Base-by-base conservation (phyloP, 352 stramenopile genomes). In the Globisporangium uncinulatum region DNA sequence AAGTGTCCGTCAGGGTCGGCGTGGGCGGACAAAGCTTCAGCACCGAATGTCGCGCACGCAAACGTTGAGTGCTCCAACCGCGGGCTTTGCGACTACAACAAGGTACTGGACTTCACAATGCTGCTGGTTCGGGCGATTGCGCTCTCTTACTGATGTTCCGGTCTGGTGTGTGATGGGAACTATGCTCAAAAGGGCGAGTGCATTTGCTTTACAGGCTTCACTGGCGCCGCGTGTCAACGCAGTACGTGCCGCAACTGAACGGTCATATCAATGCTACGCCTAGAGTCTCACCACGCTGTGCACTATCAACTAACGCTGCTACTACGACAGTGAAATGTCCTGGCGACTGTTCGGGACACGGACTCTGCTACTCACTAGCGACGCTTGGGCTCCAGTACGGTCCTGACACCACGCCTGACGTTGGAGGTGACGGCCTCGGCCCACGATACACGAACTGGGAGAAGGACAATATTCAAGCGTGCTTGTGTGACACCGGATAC, bases 391-490 rank as follows among this genome's bases (percentile, higher is more conserved):
- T 81, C 10, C 49, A 75, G 46, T 86, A 87, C 41, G 76, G 79
- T 0, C 70, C 76, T 3, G 66, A 79, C 24, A 69, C 74, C 0
- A 32, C 67, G 3, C 64, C 76, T 44, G 59, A 64, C 1, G 47
- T 71, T 6, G 73, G 45, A 39, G 71, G 73, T 9, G 65, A 76
- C 20, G 80, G 79, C 4, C 41, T 77, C 13, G 83, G 76, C 1
- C 78, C 71, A 4, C 62, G 59, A 36, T 96, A 96, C 57, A 69
- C 69, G 0, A 96, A 96, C 65, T 96, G 87, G 87, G 87, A 96
- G 54, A 89, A 81, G 31, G 67, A 91, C 56, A 84, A 70, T 55
- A 78, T 93, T 56, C 83, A 74, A 5, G 65, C 67, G 7, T 97
- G 88, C 59, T 71, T 87, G 52, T 97, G 88, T 56, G 88, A 96